These are phyloP conservation scores for Apiotrichum akiyoshidainum DNA, from an alignment of 1,284 basidiomycete species.

Conservation along the genomic window DNA sequence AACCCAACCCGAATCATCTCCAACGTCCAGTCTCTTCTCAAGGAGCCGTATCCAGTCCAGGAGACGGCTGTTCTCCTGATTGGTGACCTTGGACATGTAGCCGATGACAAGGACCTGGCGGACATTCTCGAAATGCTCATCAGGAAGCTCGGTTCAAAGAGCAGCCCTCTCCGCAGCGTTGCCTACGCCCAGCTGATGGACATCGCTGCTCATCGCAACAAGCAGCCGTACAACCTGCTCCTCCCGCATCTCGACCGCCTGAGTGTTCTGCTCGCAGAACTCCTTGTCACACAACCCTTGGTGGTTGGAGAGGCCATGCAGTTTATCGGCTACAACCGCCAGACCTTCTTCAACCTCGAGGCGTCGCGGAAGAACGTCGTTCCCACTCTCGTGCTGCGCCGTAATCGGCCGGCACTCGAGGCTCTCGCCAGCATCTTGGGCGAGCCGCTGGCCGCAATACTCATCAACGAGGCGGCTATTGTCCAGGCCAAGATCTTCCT, in stretches of 20 bases:
- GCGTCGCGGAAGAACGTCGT: constrained; percentile 65
- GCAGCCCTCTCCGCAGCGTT: constrained; percentile 64
- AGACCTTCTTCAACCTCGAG: constrained; percentile 61
- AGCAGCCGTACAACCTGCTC: constrained; percentile 66
- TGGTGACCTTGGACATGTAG: constrained; percentile 53
- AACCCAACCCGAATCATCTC: neutral
- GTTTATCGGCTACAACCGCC: constrained; percentile 40
- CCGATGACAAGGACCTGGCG: constrained; percentile 58
- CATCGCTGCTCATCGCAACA: constrained; percentile 54
- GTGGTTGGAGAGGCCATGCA: constrained; percentile 42
- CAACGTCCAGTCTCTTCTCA: neutral
- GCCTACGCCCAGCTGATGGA: constrained; percentile 68
- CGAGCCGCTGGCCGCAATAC: constrained; percentile 58
- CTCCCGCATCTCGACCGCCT: constrained; percentile 68
- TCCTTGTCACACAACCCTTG: constrained; percentile 59
- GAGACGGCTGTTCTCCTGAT: constrained; percentile 31
- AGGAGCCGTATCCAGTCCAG: constrained; percentile 9
- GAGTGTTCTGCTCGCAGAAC: constrained; percentile 63
- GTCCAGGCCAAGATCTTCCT: constrained; percentile 72
- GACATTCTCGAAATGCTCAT: constrained; percentile 64
- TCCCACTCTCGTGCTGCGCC: constrained; percentile 65
- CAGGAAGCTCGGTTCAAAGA: constrained; percentile 64
- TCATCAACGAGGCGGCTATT: constrained; percentile 62
- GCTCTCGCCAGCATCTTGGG: constrained; percentile 55
- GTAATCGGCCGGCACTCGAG: constrained; percentile 55